Evolutionary conservation across 208 protist genomes (phyloP).

Genomic region (Acanthamoeba polyphaga): DNA sequence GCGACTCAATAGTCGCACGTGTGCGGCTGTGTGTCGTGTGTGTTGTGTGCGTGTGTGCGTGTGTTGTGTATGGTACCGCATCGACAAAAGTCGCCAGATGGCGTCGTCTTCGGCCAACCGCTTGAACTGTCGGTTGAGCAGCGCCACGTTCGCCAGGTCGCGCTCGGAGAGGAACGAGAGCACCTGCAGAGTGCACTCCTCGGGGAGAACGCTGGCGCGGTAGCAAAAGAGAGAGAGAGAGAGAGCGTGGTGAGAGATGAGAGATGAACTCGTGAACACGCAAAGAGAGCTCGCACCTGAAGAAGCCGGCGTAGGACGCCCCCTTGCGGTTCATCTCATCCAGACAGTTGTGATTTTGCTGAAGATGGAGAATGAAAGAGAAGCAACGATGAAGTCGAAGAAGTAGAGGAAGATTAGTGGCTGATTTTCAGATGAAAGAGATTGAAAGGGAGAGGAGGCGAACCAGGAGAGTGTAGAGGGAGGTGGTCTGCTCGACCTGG

Average conservation of each 20-base stretch:
- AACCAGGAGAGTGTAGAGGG: background rate
- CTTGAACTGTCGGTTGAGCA: slow-evolving; percentile 49
- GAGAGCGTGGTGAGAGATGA: background rate
- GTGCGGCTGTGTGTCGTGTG: background rate
- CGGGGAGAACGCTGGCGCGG: slow-evolving; percentile 8
- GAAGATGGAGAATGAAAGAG: background rate
- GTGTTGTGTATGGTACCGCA: background rate
- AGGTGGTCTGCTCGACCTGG: slow-evolving; percentile 12
- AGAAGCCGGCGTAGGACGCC: background rate
- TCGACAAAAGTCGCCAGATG: slow-evolving; percentile 27
- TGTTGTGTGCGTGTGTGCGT: no score
- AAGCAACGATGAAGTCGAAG: background rate
- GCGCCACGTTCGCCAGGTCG: slow-evolving; percentile 26
- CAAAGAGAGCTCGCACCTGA: no score
- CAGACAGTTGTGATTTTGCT: slow-evolving; percentile 21
- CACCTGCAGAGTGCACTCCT: slow-evolving; percentile 24
- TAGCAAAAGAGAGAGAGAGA: background rate
- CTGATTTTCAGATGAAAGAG: background rate
- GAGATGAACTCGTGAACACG: background rate
- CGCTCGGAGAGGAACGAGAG: slow-evolving; percentile 39
- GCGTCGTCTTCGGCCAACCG: slow-evolving; percentile 27
- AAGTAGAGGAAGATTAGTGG: background rate
- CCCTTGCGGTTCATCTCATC: slow-evolving; percentile 40
- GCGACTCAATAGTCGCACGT: background rate
- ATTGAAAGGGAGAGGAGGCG: background rate